phyloP scores from a whole-genome alignment of 129 eudicot genomes.

The Helichrysum umbraculigerum region DNA sequence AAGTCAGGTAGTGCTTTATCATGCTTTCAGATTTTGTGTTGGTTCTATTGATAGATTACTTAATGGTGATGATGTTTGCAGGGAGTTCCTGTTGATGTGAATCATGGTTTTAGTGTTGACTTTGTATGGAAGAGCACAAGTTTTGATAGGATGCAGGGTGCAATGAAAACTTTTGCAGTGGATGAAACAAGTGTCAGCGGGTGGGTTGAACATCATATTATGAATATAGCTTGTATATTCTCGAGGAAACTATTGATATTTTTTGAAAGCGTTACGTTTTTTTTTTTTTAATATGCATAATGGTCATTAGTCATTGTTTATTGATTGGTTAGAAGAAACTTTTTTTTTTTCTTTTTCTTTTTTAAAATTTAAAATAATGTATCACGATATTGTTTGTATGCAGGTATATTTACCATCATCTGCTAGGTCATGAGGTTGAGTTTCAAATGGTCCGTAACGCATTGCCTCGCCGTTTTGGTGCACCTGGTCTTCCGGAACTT shows the following conservation, averaged over 20 bases:
- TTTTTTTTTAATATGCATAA: neutral
- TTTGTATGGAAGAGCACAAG: constrained; percentile 99
- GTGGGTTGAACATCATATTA: constrained; percentile 44
- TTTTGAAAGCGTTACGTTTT: neutral
- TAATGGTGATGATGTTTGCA: constrained; percentile 28
- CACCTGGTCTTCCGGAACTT: constrained; percentile 97
- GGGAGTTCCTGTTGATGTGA: constrained; percentile 92
- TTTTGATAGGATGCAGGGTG: constrained; percentile 97
- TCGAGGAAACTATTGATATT: constrained; percentile 8
- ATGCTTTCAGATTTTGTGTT: neutral
- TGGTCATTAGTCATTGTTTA: neutral
- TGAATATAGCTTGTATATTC: neutral
- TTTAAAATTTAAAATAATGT: neutral
- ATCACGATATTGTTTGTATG: constrained; percentile 7
- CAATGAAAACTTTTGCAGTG: constrained; percentile 93
- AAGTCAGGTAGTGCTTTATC: constrained; percentile 56
- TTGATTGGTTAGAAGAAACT: neutral
- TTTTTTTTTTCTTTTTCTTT: neutral
- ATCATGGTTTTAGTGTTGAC: constrained; percentile 91
- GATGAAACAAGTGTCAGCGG: constrained; percentile 99
- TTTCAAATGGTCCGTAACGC: constrained; percentile 96
- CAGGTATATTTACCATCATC: constrained; percentile 92
- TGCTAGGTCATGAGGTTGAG: constrained; percentile 95
- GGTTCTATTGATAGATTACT: constrained; percentile 12
- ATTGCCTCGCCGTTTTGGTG: constrained; percentile 93